Percentiles rank a stretch among this genome's conserved stretches.
Evolutionary conservation across 2,329 filamentous ascomycete genomes (phyloP).

Genomic region (Aspergillus proliferans): DNA sequence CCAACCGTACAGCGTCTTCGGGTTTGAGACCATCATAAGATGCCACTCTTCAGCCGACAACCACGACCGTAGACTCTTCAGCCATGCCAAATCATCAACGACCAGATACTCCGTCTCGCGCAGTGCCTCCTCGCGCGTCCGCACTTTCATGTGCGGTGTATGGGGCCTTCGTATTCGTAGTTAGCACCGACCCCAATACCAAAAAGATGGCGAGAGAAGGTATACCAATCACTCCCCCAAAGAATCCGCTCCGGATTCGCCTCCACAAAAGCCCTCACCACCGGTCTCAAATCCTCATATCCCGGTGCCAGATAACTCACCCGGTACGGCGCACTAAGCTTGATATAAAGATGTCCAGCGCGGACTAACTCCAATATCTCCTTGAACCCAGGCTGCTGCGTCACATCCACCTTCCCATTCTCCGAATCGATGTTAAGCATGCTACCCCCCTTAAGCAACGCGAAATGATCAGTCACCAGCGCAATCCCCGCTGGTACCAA

Average conservation of each 20-base stretch:
- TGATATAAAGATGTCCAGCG: conserved; percentile 30
- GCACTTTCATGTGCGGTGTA: conserved; percentile 33
- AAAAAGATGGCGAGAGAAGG: too few species aligned
- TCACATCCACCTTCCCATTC: conserved; percentile 11
- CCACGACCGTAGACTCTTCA: conserved; percentile 20
- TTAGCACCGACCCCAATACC: neutral
- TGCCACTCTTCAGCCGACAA: conserved; percentile 19
- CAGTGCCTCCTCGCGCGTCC: conserved; percentile 28
- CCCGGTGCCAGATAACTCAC: conserved; percentile 23
- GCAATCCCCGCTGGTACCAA: conserved; percentile 14
- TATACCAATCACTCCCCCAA: conserved; percentile 36
- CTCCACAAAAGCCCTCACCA: conserved; percentile 27
- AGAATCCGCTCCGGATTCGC: conserved; percentile 28
- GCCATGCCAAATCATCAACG: conserved; percentile 22
- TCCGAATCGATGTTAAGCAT: conserved; percentile 21
- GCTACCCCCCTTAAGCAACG: conserved; percentile 28
- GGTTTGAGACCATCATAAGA: conserved; percentile 18
- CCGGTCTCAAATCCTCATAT: conserved; percentile 25
- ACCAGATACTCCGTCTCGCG: conserved; percentile 23
- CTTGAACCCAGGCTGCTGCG: conserved; percentile 23
- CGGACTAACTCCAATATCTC: conserved; percentile 26
- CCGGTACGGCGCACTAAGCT: conserved; percentile 35
- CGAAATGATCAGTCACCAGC: conserved; percentile 35
- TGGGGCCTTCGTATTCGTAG: conserved; percentile 23
- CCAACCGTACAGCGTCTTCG: conserved; percentile 14